Conservation (phyloP, 2,329 filamentous ascomycete genomes). For the Sporothrix variecibatus region DNA sequence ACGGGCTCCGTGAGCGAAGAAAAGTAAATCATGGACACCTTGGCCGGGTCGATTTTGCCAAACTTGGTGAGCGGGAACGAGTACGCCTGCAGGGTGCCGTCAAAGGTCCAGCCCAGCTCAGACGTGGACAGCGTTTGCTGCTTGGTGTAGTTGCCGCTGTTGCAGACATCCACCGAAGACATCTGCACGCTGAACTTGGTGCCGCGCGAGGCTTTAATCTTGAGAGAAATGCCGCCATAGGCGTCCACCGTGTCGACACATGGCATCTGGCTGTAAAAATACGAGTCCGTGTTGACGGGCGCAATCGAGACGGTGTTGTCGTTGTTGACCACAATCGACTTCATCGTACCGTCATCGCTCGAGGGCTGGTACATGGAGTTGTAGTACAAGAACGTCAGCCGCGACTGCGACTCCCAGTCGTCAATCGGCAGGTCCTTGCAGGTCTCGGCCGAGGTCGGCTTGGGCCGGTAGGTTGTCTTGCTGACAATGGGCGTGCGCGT, state of each 20-base stretch:
- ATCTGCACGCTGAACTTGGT: conserved; percentile 55
- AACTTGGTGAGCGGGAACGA: conserved; percentile 58
- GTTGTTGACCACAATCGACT: conserved; percentile 55
- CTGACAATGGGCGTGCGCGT: conserved; percentile 24
- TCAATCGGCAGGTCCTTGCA: conserved; percentile 47
- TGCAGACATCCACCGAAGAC: conserved; percentile 50
- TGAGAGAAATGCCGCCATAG: conserved; percentile 58
- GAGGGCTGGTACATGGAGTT: conserved; percentile 58
- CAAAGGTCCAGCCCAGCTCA: conserved; percentile 61
- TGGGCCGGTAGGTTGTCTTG: conserved; percentile 27
- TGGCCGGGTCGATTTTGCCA: conserved; percentile 50
- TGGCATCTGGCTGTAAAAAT: conserved; percentile 60
- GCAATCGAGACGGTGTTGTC: conserved; percentile 55
- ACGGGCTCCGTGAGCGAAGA: conserved; percentile 48
- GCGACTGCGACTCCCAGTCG: conserved; percentile 63
- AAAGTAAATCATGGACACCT: conserved; percentile 56
- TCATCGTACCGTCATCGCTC: conserved; percentile 60
- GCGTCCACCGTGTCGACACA: conserved; percentile 53
- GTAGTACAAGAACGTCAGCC: conserved; percentile 62
- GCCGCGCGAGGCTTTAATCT: conserved; percentile 55
- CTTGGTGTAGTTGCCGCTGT: conserved; percentile 36
- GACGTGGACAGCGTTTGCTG: conserved; percentile 46
- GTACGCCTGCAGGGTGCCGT: conserved; percentile 62
- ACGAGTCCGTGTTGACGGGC: conserved; percentile 51
- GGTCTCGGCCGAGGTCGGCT: conserved; percentile 24